Percentiles rank a stretch among this genome's conserved stretches.
phyloP scores from a whole-genome alignment of 1,284 basidiomycete species.

The Apiotrichum laibachii region DNA sequence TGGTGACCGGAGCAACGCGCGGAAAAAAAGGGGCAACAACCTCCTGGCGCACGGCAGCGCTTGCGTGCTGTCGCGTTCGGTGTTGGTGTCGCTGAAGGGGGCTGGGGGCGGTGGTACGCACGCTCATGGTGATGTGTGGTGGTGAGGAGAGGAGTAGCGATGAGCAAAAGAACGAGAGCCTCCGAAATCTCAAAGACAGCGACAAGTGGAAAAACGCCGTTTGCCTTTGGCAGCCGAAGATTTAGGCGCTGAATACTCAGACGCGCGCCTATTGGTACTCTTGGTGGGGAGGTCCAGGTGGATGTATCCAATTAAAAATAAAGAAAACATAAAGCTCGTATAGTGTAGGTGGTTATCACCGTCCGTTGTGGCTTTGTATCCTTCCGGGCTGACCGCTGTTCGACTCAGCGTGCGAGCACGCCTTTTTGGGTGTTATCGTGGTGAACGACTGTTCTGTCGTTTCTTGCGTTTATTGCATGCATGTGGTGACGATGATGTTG shows the following conservation, averaged over 20 bases:
- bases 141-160: background rate
- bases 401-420: constrained; percentile 20
- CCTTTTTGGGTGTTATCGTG: constrained; percentile 3
- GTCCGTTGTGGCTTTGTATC: constrained; percentile 4
- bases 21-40: background rate
- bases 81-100: background rate
- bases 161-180: constrained; percentile 9
- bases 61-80: background rate
- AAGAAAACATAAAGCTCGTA: constrained; percentile 3
- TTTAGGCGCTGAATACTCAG: background rate
- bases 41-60: background rate
- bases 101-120: constrained; percentile 4
- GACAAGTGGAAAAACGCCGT: constrained; percentile 3
- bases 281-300: no score
- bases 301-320: no score
- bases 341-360: constrained; percentile 14
- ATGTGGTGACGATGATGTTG: no score
- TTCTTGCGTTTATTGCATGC: background rate
- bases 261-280: background rate
- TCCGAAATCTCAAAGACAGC: constrained; percentile 17
- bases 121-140: constrained; percentile 13
- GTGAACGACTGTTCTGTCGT: background rate
- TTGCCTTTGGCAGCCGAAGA: background rate
- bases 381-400: constrained; percentile 16
- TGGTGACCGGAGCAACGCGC: background rate